Conservation (phyloP, 176 grass and related monocot species). For the Alopecurus myosuroides region DNA sequence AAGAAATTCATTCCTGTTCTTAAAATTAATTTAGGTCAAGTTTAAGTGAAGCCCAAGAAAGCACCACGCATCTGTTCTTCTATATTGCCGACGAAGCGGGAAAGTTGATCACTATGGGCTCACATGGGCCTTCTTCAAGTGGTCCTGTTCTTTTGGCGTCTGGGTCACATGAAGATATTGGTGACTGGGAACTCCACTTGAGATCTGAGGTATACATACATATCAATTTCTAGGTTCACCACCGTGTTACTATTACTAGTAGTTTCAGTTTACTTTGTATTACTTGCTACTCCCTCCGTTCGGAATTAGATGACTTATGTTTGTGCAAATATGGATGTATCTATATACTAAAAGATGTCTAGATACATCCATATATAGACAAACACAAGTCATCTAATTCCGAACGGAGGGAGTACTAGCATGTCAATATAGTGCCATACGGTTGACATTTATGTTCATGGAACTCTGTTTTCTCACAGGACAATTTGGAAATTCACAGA, state of each 20-base stretch:
- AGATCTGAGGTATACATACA: constrained; percentile 62
- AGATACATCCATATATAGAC: too few relatives aligned
- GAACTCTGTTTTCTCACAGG: constrained; percentile 41
- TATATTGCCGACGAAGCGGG: constrained; percentile 83
- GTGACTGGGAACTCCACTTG: constrained; percentile 79
- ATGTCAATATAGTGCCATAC: constrained; percentile 11
- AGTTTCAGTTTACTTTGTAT: not conserved
- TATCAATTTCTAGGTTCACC: not conserved
- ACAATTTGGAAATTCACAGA: constrained; percentile 67
- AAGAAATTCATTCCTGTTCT: constrained; percentile 14
- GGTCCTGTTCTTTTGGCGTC: constrained; percentile 81
- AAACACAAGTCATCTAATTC: too few relatives aligned
- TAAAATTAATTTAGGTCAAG: constrained; percentile 43
- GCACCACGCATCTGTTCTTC: constrained; percentile 71
- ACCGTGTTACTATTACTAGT: constrained; percentile 13
- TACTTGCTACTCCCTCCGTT: constrained; percentile 13
- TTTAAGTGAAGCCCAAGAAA: constrained; percentile 57
- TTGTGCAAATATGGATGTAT: too few relatives aligned
- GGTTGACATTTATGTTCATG: constrained; percentile 19
- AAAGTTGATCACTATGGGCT: constrained; percentile 55
- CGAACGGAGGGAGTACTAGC: too few relatives aligned
- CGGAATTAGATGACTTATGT: too few relatives aligned
- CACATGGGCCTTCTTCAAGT: constrained; percentile 44
- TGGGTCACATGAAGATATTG: constrained; percentile 61
- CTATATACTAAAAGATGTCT: too few relatives aligned